Conservation (phyloP, 225 moss, liverwort and hornwort species). For the Asterella californica region DNA sequence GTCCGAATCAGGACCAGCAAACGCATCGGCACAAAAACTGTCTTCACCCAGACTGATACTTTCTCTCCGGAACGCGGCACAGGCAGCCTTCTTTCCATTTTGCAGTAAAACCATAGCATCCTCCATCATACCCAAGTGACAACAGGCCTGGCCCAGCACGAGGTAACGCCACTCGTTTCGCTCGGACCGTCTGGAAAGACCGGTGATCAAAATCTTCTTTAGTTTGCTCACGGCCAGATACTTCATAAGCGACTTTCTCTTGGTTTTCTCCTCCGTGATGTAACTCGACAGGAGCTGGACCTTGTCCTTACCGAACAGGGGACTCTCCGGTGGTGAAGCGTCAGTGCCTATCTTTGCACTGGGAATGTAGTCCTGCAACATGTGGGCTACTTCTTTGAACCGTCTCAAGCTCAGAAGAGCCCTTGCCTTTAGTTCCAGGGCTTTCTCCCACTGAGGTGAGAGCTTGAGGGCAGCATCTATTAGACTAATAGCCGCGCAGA, state of each 20-base stretch:
- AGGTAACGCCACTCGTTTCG: conserved; percentile 49
- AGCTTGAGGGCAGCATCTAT: conserved; percentile 49
- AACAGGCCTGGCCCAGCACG: conserved; percentile 53
- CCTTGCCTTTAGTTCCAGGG: conserved; percentile 47
- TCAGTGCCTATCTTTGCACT: conserved; percentile 36
- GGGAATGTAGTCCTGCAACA: conserved; percentile 49
- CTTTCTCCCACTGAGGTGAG: conserved; percentile 54
- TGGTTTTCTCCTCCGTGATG: conserved; percentile 37
- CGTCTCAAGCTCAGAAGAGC: conserved; percentile 43
- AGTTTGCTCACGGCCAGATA: conserved; percentile 42
- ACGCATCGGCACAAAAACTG: conserved; percentile 43
- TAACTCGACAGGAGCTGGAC: conserved; percentile 47
- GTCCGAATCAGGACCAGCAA: conserved; percentile 42
- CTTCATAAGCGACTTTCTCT: conserved; percentile 41
- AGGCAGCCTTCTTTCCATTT: conserved; percentile 47
- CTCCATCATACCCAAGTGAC: conserved; percentile 57
- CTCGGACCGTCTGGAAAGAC: conserved; percentile 40
- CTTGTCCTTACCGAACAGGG: conserved; percentile 45
- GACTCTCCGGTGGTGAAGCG: conserved; percentile 47
- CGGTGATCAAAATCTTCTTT: conserved; percentile 33
- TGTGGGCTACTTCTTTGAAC: conserved; percentile 44
- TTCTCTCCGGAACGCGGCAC: conserved; percentile 47
- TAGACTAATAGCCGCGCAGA: conserved; percentile 44
- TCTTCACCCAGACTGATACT: conserved; percentile 49
- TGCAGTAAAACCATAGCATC: conserved; percentile 54